Evolutionary conservation across 495 filamentous ascomycete genomes (phyloP), one percentile per base, ranked within the genome.

Genomic region (Glonium stellatum): DNA sequence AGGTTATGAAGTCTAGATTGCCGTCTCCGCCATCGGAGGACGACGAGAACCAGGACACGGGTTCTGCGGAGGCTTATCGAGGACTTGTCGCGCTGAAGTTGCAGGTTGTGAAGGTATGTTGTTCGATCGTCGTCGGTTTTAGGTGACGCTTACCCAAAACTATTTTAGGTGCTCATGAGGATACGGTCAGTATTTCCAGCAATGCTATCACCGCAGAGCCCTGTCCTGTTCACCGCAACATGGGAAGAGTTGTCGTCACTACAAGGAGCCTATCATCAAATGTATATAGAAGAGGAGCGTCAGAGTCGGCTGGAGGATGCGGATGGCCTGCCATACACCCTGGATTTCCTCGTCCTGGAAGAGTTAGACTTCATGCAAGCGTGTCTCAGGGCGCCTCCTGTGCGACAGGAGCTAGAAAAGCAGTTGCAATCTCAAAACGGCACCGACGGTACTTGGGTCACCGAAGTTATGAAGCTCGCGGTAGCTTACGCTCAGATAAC

Each of bases 281-380:
- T 95, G 68, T 98, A 92, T 72, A 87, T 96, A 63, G 77, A 88
- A 55, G 82, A 89, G 58, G 87, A 95, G 56, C 82, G 86, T 36
- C 90, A 98, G 73, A 86, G 90, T 46, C 83, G 92, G 19, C 71
- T 97, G 51, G 92, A 95, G 68, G 92, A 98, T 72, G 82, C 85
- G 11, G 93, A 98, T 70, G 83, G 87, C 23, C 78, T 98, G n/a
- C 90, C 95, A 0, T 95, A 92, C 72, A 92, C 90, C 0, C 78
- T 98, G n/a, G 93, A 98, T 71, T 90, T 95, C 65, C 80, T 97
- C 42, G 82, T 97, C 8, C 70, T 97, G 35, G 93, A 98, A 70
- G 90, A 97, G 62, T 77, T 98, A 11, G 93, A 98, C 71, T 88
- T 97, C 62, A 84, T 97, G 61, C 91, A 95, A 67, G 83, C 87